A percentile compares a stretch with the other conserved stretches of the same genome.
phyloP scores from a whole-genome alignment of 116 monocot genomes.

The Dioscorea cayenensis region DNA sequence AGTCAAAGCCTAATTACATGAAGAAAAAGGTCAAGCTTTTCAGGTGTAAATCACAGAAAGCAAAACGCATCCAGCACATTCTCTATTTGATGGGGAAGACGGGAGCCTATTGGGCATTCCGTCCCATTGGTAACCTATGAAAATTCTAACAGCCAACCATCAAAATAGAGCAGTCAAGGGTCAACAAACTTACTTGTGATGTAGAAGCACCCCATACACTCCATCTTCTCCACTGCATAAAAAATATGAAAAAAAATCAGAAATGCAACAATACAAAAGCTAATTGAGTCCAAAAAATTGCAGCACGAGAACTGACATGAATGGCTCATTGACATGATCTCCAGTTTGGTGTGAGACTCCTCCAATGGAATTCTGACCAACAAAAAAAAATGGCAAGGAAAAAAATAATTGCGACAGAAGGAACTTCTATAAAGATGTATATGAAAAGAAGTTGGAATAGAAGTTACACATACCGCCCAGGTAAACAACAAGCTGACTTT shows the following conservation, averaged over 20 bases:
- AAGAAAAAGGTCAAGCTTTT: not conserved
- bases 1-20: not conserved
- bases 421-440: not conserved
- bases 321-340: conserved; percentile 87
- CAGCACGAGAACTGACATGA: conserved; percentile 56
- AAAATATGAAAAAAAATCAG: not conserved
- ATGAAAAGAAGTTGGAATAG: not conserved
- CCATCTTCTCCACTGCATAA: conserved; percentile 83
- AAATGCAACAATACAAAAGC: not conserved
- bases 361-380: conserved; percentile 89
- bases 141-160: conserved; percentile 11
- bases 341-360: conserved; percentile 86
- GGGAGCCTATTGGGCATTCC: not conserved
- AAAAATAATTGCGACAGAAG: not conserved
- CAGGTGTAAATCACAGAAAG: not conserved
- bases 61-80: not conserved
- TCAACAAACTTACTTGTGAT: conserved; percentile 85
- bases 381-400: not conserved
- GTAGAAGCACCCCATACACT: conserved; percentile 91
- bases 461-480: conserved; percentile 76
- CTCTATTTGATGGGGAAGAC: not conserved
- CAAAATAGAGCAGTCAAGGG: conserved; percentile 22
- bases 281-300: conserved; percentile 1
- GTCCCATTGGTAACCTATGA: not conserved
- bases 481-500: conserved; percentile 96